A percentile compares a stretch with the other conserved stretches of the same genome.
phyloP scores from a whole-genome alignment of 2,329 filamentous ascomycete species.

The Ilyonectria destructans region DNA sequence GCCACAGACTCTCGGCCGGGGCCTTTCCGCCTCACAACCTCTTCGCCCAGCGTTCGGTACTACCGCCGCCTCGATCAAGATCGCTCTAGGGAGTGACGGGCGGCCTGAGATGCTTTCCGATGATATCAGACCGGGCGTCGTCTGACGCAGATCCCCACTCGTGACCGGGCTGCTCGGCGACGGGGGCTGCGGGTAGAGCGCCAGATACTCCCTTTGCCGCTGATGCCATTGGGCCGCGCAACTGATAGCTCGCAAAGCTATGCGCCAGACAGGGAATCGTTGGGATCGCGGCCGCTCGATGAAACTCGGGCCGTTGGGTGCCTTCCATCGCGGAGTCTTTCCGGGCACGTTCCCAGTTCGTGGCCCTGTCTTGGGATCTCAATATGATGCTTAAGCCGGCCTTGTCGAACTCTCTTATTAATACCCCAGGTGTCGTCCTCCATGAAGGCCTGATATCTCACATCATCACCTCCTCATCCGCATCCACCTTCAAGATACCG shows the following conservation, averaged over 20 bases:
- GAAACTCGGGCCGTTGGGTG: conserved; percentile 47
- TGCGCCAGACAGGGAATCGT: conserved; percentile 29
- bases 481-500: conserved; percentile 4
- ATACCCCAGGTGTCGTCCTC: conserved; percentile 35
- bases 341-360: conserved; percentile 41
- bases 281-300: conserved; percentile 27
- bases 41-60: conserved; percentile 42
- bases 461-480: conserved; percentile 9
- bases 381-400: conserved; percentile 44
- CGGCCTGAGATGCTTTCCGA: conserved; percentile 34
- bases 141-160: conserved; percentile 48
- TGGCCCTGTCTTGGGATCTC: conserved; percentile 33
- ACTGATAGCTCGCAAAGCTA: conserved; percentile 26
- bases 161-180: conserved; percentile 43
- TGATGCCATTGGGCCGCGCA: conserved; percentile 40
- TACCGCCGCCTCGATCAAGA: conserved; percentile 38
- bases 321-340: conserved; percentile 48
- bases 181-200: conserved; percentile 36
- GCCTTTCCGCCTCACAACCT: conserved; percentile 49
- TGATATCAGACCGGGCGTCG: conserved; percentile 48
- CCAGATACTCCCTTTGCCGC: conserved; percentile 32
- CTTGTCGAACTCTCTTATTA: conserved; percentile 45
- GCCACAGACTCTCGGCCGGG: conserved; percentile 49
- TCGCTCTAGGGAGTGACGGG: conserved; percentile 33
- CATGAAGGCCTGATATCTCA: conserved; percentile 7